Base-by-base conservation (phyloP, 2,329 filamentous ascomycete species). In the Tolypocladium inflatum region DNA sequence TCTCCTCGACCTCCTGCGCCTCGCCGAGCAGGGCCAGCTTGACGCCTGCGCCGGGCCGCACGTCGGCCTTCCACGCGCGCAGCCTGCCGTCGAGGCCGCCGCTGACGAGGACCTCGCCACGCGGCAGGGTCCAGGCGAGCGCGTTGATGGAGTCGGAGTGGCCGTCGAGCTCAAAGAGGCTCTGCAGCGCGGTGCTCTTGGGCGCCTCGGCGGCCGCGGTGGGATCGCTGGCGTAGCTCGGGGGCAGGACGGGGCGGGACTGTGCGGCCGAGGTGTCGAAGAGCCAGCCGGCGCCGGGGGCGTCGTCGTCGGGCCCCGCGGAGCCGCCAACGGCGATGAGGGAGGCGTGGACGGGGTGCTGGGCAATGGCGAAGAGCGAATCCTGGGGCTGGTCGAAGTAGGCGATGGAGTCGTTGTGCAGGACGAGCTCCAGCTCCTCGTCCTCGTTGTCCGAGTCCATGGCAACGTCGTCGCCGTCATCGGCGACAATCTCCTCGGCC, bases 141-240 rank as follows among this genome's bases (percentile, higher is more conserved):
- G 90, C 83, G 70, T 94, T 96, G 70, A 99, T 87, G 17, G 89
- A 94, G 76, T 99, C 94, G 51, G 84, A 87, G 77, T 99, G 94
- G 52, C 91, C 92, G n/a, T 93, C 88, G 60, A 99, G 79, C 64
- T 84, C 85, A 68, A 87, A 88, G 19, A 96, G 70, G 8, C 85
- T 78, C 56, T 83, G 73, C 59, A 96, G 76, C 59, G 80, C 78
- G 56, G 81, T 80, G 64, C 84, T 79, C 62, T 74, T 70, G 55
- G 66, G 68, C 21, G 65, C 76, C 64, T 87, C 79, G 26, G 82
- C 78, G 54, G 43, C 57, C 75, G 56, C 76, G 35, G 81, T 79
- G 61, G 71, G 86, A 66, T 88, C 82, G 61, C 81, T 82, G 70
- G 88, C 83, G 74, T 88, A 94, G 74, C 86, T 90, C 10, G 82